Conservation (phyloP, 305 asterid genomes). For the Fraxinus sp. region DNA sequence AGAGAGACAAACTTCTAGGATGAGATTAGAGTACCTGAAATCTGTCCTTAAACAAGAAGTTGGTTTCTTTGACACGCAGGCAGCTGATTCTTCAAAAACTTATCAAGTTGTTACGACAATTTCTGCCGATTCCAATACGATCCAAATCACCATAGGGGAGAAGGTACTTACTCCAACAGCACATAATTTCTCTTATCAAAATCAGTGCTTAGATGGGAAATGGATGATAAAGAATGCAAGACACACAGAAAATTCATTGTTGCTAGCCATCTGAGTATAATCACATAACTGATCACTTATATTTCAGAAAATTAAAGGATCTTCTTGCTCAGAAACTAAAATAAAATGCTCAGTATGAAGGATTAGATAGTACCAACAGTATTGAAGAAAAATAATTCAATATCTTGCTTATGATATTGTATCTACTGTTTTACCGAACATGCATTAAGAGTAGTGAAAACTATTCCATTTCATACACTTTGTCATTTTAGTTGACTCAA, state of each 20-base stretch:
- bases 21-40: conserved; percentile 74
- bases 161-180: conserved; percentile 42
- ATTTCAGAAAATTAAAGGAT: background rate
- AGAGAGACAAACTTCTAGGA: conserved; percentile 74
- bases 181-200: background rate
- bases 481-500: background rate
- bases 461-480: background rate
- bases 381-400: background rate
- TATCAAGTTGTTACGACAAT: conserved; percentile 56
- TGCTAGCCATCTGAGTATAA: background rate
- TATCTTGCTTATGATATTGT: background rate
- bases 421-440: background rate
- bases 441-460: background rate
- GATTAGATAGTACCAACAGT: background rate
- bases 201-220: background rate
- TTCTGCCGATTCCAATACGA: conserved; percentile 61
- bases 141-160: conserved; percentile 70
- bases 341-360: background rate
- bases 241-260: background rate
- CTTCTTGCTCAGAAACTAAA: background rate
- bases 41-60: conserved; percentile 78
- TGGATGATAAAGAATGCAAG: background rate
- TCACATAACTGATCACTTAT: background rate
- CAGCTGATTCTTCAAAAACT: conserved; percentile 63
- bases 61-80: conserved; percentile 73